phyloP scores from a whole-genome alignment of 2,329 filamentous ascomycete genomes.

The Colletotrichum chrysophilum region DNA sequence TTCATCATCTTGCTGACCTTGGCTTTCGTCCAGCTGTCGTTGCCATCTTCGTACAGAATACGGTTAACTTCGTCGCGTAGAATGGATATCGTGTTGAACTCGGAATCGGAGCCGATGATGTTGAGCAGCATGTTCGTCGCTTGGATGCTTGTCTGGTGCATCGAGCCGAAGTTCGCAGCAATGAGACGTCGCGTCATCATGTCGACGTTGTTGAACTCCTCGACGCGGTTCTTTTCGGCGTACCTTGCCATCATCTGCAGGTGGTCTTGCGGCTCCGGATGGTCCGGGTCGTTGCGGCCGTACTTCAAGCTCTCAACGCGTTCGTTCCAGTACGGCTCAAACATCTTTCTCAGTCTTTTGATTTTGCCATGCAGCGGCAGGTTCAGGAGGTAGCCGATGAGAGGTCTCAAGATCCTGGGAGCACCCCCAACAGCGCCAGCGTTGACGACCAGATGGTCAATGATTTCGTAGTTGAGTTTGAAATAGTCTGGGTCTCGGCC shows the following conservation, averaged over 20 bases:
- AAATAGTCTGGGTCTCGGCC: slow-evolving; percentile 41
- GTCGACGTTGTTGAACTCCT: slow-evolving; percentile 36
- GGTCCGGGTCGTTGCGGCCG: slow-evolving; percentile 10
- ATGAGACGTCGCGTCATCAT: slow-evolving; percentile 35
- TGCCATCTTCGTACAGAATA: slow-evolving; percentile 30
- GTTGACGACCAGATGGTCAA: slow-evolving; percentile 35
- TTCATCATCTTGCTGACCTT: slow-evolving; percentile 39
- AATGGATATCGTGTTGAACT: slow-evolving; percentile 39
- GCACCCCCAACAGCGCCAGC: slow-evolving; percentile 35
- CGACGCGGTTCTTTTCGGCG: slow-evolving; percentile 39
- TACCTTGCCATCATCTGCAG: slow-evolving; percentile 47
- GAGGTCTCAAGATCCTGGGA: slow-evolving; percentile 34
- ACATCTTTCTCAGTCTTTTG: slow-evolving; percentile 29
- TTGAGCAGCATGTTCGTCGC: slow-evolving; percentile 44
- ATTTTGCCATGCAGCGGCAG: slow-evolving; percentile 26
- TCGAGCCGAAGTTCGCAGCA: slow-evolving; percentile 39
- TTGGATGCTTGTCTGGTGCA: slow-evolving; percentile 44
- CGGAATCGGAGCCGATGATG: slow-evolving; percentile 36
- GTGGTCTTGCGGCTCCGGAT: slow-evolving; percentile 38
- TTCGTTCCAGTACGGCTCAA: slow-evolving; percentile 27
- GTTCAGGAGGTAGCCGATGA: slow-evolving; percentile 32
- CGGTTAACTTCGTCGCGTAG: slow-evolving; percentile 41
- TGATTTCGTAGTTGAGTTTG: slow-evolving; percentile 29
- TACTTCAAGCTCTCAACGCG: slow-evolving; percentile 27
- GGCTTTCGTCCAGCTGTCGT: slow-evolving; percentile 41